Conservation (phyloP, 2,329 filamentous ascomycete species). For the Coniochaeta sp. region DNA sequence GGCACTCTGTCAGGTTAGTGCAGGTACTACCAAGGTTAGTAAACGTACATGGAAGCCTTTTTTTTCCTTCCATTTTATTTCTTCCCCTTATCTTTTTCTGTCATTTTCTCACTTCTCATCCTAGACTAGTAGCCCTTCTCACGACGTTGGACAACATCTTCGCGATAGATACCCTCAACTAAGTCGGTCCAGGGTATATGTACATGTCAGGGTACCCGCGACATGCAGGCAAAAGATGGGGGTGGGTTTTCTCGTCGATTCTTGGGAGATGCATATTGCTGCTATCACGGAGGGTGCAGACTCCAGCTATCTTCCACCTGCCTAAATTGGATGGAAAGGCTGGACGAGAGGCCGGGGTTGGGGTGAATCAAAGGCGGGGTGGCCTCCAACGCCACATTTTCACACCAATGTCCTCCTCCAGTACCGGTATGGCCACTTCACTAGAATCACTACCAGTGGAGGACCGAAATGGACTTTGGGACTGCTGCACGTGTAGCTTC, state of each 20-base stretch:
- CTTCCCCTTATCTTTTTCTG: too few species aligned
- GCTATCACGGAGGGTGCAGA: constrained; percentile 18
- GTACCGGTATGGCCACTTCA: too few species aligned
- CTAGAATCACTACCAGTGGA: too few species aligned
- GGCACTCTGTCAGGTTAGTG: too few species aligned
- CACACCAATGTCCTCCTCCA: too few species aligned
- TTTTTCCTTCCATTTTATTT: too few species aligned
- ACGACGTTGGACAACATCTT: not conserved
- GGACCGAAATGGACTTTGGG: not conserved
- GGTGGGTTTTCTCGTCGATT: constrained; percentile 3
- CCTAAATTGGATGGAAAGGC: constrained; percentile 19
- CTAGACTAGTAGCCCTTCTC: too few species aligned
- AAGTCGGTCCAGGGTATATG: not conserved
- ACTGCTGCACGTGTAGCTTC: too few species aligned
- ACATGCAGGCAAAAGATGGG: constrained; percentile 1
- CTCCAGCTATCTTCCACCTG: constrained; percentile 18
- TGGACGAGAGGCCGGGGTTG: constrained; percentile 13
- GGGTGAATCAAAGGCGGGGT: constrained; percentile 14
- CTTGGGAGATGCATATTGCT: constrained; percentile 11
- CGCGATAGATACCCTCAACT: not conserved
- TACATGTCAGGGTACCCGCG: not conserved
- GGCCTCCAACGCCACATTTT: constrained; percentile 3
- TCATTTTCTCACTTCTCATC: too few species aligned
- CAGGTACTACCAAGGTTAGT: too few species aligned
- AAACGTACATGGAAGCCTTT: too few species aligned